Evolutionary conservation across 306 rosid genomes (phyloP).

Genomic region (Myrica gale): DNA sequence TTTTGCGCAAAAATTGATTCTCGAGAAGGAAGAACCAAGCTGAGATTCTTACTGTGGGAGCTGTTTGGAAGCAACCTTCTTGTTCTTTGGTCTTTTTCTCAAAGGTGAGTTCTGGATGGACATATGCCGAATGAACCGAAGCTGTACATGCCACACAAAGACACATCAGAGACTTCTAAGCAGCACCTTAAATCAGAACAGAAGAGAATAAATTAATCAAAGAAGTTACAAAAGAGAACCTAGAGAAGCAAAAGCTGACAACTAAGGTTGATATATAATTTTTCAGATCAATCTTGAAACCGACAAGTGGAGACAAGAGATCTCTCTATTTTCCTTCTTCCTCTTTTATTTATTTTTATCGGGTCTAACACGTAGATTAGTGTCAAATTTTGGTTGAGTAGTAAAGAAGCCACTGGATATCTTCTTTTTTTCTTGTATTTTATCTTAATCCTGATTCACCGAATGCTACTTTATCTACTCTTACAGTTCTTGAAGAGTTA

Average conservation of each 20-base stretch:
- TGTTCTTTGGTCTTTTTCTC: constrained; percentile 30
- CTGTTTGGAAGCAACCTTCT: constrained; percentile 23
- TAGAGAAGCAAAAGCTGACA: background rate
- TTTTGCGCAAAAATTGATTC: too few relatives aligned
- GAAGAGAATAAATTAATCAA: background rate
- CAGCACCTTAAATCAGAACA: background rate
- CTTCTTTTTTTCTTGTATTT: background rate
- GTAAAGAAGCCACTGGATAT: background rate
- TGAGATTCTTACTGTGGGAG: constrained; percentile 30
- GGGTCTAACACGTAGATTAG: too few relatives aligned
- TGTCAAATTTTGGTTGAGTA: background rate
- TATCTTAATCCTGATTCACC: too few relatives aligned
- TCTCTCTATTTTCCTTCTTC: background rate
- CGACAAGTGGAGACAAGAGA: background rate
- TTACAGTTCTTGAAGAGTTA: background rate
- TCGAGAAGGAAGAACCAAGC: constrained; percentile 2
- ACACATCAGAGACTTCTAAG: constrained; percentile 3
- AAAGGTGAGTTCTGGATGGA: constrained; percentile 40
- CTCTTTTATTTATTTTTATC: background rate
- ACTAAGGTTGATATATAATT: background rate
- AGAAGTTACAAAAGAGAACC: background rate
- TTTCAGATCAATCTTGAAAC: background rate
- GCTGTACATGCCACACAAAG: constrained; percentile 33
- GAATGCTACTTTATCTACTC: too few relatives aligned
- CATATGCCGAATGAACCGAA: constrained; percentile 51